Conservation (phyloP, 2,329 filamentous ascomycete genomes). For the Calonectria hongkongensis region DNA sequence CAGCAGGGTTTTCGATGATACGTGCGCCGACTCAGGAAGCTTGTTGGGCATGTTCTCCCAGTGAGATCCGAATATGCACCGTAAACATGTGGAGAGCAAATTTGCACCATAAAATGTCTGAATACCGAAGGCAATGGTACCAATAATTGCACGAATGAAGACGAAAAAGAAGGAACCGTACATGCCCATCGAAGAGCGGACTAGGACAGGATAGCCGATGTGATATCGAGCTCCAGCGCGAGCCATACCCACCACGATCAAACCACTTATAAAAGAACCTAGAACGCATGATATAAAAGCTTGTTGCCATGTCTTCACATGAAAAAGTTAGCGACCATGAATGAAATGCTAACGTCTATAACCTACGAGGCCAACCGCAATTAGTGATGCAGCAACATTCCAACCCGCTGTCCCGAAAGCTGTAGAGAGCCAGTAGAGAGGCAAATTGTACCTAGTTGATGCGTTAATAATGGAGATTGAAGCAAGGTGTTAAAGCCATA, state of each 20-base stretch:
- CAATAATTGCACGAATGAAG: constrained; percentile 6
- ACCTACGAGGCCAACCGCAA: constrained; percentile 5
- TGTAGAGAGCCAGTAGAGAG: background rate
- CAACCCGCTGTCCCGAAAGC: background rate
- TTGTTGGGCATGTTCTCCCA: constrained; percentile 10
- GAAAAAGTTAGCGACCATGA: background rate
- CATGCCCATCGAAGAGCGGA: constrained; percentile 13
- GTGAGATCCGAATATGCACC: constrained; percentile 4
- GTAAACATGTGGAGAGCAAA: background rate
- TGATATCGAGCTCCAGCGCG: background rate
- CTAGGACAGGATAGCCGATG: background rate
- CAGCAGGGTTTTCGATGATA: background rate
- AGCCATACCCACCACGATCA: constrained; percentile 5
- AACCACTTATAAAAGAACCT: background rate
- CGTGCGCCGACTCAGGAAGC: background rate
- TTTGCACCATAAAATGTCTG: constrained; percentile 14
- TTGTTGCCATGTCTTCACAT: background rate
- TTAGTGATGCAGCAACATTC: constrained; percentile 14
- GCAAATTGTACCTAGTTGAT: constrained; percentile 1
- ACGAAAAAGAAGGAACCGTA: constrained; percentile 8
- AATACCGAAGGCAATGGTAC: constrained; percentile 6
- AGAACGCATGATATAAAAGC: constrained; percentile 9
- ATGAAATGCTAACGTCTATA: too few species aligned
- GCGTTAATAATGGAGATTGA: background rate
- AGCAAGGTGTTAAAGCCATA: background rate